These are phyloP conservation scores for Kodamaea anthophila DNA, from an alignment of 1,139 yeast species.

Conservation along the genomic window DNA sequence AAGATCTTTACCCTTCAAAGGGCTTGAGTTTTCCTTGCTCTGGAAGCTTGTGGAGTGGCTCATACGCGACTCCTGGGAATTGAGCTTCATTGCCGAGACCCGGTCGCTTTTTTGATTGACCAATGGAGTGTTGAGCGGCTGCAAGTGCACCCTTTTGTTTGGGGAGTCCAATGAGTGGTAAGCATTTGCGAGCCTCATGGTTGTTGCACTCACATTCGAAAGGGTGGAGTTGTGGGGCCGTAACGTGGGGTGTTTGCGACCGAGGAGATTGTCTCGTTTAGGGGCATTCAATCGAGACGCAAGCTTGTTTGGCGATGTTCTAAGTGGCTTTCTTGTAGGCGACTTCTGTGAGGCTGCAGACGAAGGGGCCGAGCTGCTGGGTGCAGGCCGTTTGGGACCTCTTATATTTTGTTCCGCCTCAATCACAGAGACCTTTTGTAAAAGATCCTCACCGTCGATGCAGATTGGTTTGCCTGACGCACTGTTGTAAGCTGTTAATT, in stretches of 20 bases:
- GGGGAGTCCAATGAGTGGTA: conserved; percentile 8
- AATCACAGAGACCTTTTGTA: conserved; percentile 34
- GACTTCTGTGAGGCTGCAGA: background rate
- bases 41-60: too few relatives aligned
- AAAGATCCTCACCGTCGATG: conserved; percentile 43
- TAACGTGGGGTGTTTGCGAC: conserved; percentile 5
- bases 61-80: background rate
- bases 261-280: background rate
- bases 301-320: conserved; percentile 1
- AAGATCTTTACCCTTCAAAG: background rate
- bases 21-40: conserved; percentile 4
- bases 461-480: conserved; percentile 31
- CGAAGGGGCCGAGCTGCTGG: background rate
- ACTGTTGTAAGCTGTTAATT: conserved; percentile 43
- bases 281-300: background rate
- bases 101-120: background rate
- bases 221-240: conserved; percentile 4
- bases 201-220: conserved; percentile 10
- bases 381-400: background rate
- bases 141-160: background rate
- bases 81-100: conserved; percentile 1
- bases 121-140: conserved; percentile 1
- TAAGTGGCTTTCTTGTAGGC: background rate
- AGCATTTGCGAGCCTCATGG: conserved; percentile 16
- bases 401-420: conserved; percentile 30